Evolutionary conservation across 805 yeast species (phyloP).

Genomic region (Nakazawaea laoshanensis): DNA sequence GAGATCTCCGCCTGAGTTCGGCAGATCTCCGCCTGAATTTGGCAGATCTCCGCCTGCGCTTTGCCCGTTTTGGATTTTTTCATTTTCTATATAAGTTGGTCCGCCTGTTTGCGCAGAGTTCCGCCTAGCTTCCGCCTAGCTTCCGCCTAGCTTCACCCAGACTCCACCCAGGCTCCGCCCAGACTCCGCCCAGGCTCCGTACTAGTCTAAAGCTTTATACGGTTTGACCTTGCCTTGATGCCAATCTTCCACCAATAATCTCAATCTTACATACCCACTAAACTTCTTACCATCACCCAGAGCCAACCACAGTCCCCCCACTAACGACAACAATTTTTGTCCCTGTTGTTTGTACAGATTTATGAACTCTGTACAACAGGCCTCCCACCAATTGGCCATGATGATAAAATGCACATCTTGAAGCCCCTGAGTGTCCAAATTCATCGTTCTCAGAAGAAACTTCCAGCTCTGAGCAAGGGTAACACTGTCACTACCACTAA

Average conservation of each 20-base stretch:
- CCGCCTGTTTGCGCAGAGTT: no score
- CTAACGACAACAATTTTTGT: conserved; percentile 42
- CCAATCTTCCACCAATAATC: conserved; percentile 80
- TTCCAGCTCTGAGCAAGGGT: conserved; percentile 50
- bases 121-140: no score
- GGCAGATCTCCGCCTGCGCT: no score
- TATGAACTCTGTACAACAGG: conserved; percentile 51
- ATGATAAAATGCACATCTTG: conserved; percentile 65
- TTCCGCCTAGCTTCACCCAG: no score
- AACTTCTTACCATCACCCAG: conserved; percentile 40
- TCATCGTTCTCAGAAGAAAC: conserved; percentile 63
- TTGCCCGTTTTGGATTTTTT: no score
- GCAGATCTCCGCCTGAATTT: no score
- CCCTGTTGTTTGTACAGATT: conserved; percentile 64
- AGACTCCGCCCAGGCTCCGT: no score
- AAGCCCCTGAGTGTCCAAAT: conserved; percentile 40
- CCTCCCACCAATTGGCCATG: conserved; percentile 89
- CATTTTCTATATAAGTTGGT: no score
- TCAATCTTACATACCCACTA: conserved; percentile 74
- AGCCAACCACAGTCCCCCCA: conserved; percentile 45
- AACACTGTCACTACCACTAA: conserved; percentile 21
- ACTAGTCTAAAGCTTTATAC: no score
- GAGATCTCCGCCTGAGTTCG: no score
- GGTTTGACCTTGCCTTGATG: conserved; percentile 33
- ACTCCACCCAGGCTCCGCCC: no score